These are phyloP conservation scores for Dendrocalamus latiflorus DNA, from an alignment of 202 grass and related monocot genomes.

Conservation along the genomic window DNA sequence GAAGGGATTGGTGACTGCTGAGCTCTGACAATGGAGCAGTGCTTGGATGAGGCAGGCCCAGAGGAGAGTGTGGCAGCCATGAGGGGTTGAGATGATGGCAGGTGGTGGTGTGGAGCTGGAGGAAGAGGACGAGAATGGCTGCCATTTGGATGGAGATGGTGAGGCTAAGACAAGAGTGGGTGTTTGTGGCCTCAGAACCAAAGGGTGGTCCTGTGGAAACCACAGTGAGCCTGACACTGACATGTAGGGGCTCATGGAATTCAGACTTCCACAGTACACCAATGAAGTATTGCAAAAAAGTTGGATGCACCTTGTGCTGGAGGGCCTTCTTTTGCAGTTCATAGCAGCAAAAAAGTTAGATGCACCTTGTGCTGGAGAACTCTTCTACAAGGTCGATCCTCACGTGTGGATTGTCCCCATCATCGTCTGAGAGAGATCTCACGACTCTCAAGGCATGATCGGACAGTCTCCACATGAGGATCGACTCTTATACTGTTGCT, in stretches of 20 bases:
- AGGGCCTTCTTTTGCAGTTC: no score
- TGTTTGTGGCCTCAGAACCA: slow-evolving; percentile 12
- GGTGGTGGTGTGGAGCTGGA: background rate
- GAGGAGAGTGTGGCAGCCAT: slow-evolving; percentile 63
- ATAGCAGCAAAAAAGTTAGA: no score
- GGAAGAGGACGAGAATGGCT: slow-evolving; percentile 19
- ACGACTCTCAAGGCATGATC: background rate
- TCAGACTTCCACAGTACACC: no score
- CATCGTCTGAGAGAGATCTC: no score
- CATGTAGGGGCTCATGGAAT: background rate
- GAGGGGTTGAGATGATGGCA: slow-evolving; percentile 20
- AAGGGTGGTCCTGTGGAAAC: background rate
- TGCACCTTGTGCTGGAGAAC: background rate
- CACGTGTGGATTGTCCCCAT: no score
- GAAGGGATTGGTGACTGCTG: slow-evolving; percentile 33
- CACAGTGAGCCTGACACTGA: background rate
- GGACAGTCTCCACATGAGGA: background rate
- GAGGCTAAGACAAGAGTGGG: slow-evolving; percentile 29
- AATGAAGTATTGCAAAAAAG: no score
- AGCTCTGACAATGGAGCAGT: slow-evolving; percentile 38
- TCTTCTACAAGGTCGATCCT: background rate
- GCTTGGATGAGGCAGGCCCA: slow-evolving; percentile 45
- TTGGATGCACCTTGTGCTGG: no score
- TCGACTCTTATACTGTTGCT: no score
- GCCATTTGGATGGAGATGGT: slow-evolving; percentile 40